These are phyloP conservation scores for Fusarium heterosporum DNA, from an alignment of 2,329 filamentous ascomycete species.

Conservation along the genomic window DNA sequence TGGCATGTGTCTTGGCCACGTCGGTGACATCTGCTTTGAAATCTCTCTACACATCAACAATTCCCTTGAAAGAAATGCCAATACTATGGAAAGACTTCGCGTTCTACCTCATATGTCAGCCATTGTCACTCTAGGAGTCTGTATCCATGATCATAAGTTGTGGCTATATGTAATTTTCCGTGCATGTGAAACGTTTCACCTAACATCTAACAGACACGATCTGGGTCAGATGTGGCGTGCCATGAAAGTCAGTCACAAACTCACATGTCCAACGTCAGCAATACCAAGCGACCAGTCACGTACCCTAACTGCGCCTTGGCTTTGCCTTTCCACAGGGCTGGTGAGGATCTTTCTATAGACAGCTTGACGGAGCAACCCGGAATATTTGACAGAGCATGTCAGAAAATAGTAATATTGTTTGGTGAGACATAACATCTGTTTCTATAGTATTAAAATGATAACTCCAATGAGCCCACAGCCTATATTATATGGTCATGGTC, in stretches of 20 bases:
- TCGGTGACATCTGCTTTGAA: neutral
- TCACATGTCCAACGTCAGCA: conserved; percentile 27
- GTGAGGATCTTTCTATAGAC: neutral
- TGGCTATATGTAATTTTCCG: conserved; percentile 19
- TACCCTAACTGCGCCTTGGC: conserved; percentile 13
- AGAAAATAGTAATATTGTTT: conserved; percentile 20
- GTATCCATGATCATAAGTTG: conserved; percentile 4
- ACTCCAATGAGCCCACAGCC: conserved; percentile 27
- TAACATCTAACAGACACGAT: neutral
- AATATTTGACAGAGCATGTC: neutral
- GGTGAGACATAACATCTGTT: conserved; percentile 25
- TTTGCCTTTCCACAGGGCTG: conserved; percentile 4
- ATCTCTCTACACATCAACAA: conserved; percentile 1
- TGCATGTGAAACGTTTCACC: conserved; percentile 36
- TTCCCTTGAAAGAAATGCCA: neutral
- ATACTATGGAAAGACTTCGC: neutral
- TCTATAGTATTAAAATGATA: conserved; percentile 38
- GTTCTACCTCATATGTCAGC: neutral
- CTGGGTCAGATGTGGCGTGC: conserved; percentile 3
- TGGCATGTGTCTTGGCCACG: neutral
- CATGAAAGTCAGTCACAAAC: neutral
- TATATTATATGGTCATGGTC: conserved; percentile 13
- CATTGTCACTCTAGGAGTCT: neutral
- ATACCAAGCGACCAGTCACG: neutral
- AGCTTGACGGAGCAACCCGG: neutral